Evolutionary conservation across 2,329 filamentous ascomycete species (phyloP), one percentile per base, ranked within the genome.

Genomic region (Xenosphaeropsis pyriputrescens): DNA sequence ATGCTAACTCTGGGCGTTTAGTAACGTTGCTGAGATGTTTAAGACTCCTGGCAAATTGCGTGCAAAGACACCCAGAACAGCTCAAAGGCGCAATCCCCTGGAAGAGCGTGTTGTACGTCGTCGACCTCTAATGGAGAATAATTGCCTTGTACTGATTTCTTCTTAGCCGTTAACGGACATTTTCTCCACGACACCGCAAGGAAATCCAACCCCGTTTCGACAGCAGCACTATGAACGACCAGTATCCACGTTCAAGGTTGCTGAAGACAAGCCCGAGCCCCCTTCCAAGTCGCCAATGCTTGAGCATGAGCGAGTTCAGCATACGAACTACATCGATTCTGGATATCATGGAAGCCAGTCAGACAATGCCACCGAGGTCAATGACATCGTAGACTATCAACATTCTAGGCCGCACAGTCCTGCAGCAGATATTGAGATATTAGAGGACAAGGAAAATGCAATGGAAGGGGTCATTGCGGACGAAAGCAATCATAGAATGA

Each of bases 21-120:
- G 91, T 44, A 89, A 89, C 56, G 79, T 96, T 42, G 74, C 85
- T 45, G 89, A 96, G 51, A 78, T 93, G n/a, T 95, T 96, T 65
- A 98, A 96, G 56, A 91, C 85, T 29, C 85, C 85, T 3, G 83
- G 83, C 40, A 89, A 85, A 55, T 61, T 91, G 55, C 77, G 83
- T 46, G 83, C 79, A 39, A 88, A 85, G 62, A 89, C 83, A 18
- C 83, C 84, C 32, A 71, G 79, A 43, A 85, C 82, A 14, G 64
- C 64, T 26, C 72, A 76, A 39, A 86, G 80, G 54, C 60, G 59
- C 35, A 67, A 70, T 49, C 60, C 63, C 8, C 57, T 60, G 18
- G 76, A 80, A 54, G 57, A 65, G 22, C 72, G 82, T 50, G 70
- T 75, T 44, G 80, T 85, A 65, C 59, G 75, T 61, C 8, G 26